Percentiles rank a stretch among this genome's conserved stretches.
Conservation (phyloP, 805 yeast species). For the Candida boidinii region DNA sequence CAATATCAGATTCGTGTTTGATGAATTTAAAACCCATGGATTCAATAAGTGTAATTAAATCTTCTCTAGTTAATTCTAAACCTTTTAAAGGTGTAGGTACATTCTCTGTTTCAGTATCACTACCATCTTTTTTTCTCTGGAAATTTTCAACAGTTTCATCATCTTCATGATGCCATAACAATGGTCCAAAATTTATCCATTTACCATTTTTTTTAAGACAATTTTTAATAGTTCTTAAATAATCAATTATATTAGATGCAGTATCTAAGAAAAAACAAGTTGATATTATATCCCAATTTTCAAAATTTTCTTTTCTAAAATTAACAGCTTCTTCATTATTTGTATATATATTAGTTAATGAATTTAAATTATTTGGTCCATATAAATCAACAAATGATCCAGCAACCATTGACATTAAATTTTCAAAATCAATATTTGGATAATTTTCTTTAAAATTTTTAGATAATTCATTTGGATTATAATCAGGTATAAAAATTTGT, state of each 20-base stretch:
- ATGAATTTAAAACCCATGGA: slow-evolving; percentile 43
- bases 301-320: slow-evolving; percentile 32
- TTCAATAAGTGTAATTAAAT: slow-evolving; percentile 36
- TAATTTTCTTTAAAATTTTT: slow-evolving; percentile 21
- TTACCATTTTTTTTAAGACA: slow-evolving; percentile 35
- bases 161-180: slow-evolving; percentile 65
- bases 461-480: slow-evolving; percentile 32
- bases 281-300: slow-evolving; percentile 34
- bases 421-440: slow-evolving; percentile 34
- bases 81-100: slow-evolving; percentile 38
- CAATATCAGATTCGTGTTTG: slow-evolving; percentile 33
- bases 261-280: slow-evolving; percentile 63
- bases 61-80: slow-evolving; percentile 50
- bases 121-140: too few species aligned
- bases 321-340: slow-evolving; percentile 28
- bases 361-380: slow-evolving; percentile 35
- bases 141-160: slow-evolving; percentile 25
- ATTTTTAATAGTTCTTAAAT: slow-evolving; percentile 38
- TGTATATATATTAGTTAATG: slow-evolving; percentile 27
- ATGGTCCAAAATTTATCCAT: slow-evolving; percentile 65
- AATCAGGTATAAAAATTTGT: slow-evolving; percentile 46
- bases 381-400: slow-evolving; percentile 67
- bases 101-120: slow-evolving; percentile 10
- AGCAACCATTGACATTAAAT: slow-evolving; percentile 61
- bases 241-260: slow-evolving; percentile 50